These are phyloP conservation scores for Thozetella sp. DNA, from an alignment of 495 filamentous ascomycete species.

Conservation along the genomic window DNA sequence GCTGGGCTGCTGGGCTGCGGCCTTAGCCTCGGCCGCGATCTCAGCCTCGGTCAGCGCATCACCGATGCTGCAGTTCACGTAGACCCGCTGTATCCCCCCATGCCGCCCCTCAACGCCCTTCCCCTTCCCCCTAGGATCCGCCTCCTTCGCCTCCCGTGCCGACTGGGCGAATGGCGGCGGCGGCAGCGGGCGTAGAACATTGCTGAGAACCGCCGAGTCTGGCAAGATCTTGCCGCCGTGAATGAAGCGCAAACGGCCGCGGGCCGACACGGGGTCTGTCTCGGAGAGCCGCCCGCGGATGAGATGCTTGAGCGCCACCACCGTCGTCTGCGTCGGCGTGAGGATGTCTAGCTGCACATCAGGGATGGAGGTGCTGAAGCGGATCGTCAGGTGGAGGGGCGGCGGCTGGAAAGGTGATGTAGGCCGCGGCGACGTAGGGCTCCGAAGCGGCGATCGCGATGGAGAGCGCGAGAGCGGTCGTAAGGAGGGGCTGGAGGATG, in stretches of 20 bases:
- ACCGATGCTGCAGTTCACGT: conserved; percentile 88
- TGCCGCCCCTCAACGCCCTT: conserved; percentile 17
- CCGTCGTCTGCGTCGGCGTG: conserved; percentile 65
- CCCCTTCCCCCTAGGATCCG: conserved; percentile 33
- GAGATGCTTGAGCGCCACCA: conserved; percentile 74
- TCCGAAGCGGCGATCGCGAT: neutral
- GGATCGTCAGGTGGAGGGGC: conserved; percentile 74
- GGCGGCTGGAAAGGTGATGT: conserved; percentile 24
- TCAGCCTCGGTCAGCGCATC: conserved; percentile 70
- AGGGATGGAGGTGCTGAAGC: conserved; percentile 82
- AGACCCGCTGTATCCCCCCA: conserved; percentile 49
- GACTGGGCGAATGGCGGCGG: conserved; percentile 41
- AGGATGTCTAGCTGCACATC: conserved; percentile 81
- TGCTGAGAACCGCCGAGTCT: conserved; percentile 64
- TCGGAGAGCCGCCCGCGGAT: conserved; percentile 74
- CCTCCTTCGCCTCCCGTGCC: conserved; percentile 13
- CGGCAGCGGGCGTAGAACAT: conserved; percentile 63
- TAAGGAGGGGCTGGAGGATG: neutral
- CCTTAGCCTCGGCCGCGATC: conserved; percentile 62
- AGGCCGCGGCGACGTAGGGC: neutral
- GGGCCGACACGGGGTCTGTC: conserved; percentile 45
- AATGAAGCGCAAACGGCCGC: conserved; percentile 80
- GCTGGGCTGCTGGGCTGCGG: conserved; percentile 10
- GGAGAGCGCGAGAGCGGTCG: neutral
- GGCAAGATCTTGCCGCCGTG: conserved; percentile 82